A percentile compares a stretch with the other conserved stretches of the same genome.
Conservation (phyloP, 768 basidiomycete species). For the Mycena chlorophos region DNA sequence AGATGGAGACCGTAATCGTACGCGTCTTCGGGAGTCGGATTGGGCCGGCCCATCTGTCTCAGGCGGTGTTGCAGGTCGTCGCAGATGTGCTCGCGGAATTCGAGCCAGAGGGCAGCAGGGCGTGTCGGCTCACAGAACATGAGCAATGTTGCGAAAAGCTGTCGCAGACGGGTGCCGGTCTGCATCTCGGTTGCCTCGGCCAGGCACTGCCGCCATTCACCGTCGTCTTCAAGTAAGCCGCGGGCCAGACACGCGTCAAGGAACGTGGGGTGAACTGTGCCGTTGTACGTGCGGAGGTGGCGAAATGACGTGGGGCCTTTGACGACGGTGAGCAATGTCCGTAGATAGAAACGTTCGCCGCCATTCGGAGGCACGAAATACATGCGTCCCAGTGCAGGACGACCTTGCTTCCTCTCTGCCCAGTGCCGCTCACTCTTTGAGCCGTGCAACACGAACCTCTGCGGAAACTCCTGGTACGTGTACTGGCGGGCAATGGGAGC, state of each 20-base stretch:
- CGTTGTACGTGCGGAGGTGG: conserved; percentile 2
- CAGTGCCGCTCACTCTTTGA: conserved; percentile 24
- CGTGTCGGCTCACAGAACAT: conserved; percentile 9
- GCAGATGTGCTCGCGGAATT: conserved; percentile 11
- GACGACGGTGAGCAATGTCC: conserved; percentile 6
- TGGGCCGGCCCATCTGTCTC: not conserved
- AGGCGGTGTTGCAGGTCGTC: conserved; percentile 8
- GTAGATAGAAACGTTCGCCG: conserved; percentile 12
- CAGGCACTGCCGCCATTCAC: conserved; percentile 42
- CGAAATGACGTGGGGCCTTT: conserved; percentile 3
- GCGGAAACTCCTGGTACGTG: conserved; percentile 29
- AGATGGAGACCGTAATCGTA: conserved; percentile 13
- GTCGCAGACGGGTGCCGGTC: conserved; percentile 32
- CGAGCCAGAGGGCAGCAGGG: not conserved
- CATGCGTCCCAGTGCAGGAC: conserved; percentile 45
- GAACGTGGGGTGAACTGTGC: conserved; percentile 11
- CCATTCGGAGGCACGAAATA: conserved; percentile 31
- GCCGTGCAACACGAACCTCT: conserved; percentile 5
- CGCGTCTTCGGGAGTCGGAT: not conserved
- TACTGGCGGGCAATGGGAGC: conserved; percentile 13
- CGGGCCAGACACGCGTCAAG: conserved; percentile 21
- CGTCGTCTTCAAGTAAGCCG: conserved; percentile 41
- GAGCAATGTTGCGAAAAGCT: conserved; percentile 35
- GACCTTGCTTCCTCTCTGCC: conserved; percentile 26
- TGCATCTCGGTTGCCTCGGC: conserved; percentile 36